Evolutionary conservation across 306 rosid genomes (phyloP), one percentile per base, ranked within the genome.

Genomic region (Argentina anserina): DNA sequence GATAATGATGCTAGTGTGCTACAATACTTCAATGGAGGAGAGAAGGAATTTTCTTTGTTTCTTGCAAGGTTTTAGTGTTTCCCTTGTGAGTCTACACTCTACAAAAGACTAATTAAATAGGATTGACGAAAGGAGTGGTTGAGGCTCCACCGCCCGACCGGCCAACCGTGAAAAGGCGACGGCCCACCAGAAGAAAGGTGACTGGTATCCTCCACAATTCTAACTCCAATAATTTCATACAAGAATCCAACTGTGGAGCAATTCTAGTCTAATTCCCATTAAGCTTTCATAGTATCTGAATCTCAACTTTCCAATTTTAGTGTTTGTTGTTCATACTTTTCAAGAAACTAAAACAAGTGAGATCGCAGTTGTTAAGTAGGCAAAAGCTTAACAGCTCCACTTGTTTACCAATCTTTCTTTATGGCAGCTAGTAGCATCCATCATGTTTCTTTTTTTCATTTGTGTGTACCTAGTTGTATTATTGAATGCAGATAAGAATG

Each of bases 141-240:
- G 66, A 40, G 78, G 85, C 81, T 33, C 67, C 69, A 70, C 47
- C 55, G 79, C 60, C 65, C 4, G 64, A 76, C 11, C 40, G 89
- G 68, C 71, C 81, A 72, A 74, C 84, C 79, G 43, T 72, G 65
- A 64, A 80, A 67, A 69, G 73, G 52, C 11, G 74, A 65, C 53
- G 77, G 72, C 66, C 86, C 71, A 74, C 80, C 74, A 18, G 62
- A 34, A 7, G 28, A 76, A 62, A 70, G 73, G 29, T 70, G 70
- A 61, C 66, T 55, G 56, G 63, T 73, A 58, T 71, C 75, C 72
- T 73, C 62, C 83, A 67, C 46, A 36, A 37, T 84, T 67, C 47
- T 65, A 40, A 47, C 6, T 33, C 47, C 66, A 69, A 63, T 61
- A 63, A 72, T 69, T 41, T 47, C 34, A 71, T 71, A 26, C 36